Evolutionary conservation across 2,329 filamentous ascomycete genomes (phyloP).

Genomic region (Aspergillus sp.): DNA sequence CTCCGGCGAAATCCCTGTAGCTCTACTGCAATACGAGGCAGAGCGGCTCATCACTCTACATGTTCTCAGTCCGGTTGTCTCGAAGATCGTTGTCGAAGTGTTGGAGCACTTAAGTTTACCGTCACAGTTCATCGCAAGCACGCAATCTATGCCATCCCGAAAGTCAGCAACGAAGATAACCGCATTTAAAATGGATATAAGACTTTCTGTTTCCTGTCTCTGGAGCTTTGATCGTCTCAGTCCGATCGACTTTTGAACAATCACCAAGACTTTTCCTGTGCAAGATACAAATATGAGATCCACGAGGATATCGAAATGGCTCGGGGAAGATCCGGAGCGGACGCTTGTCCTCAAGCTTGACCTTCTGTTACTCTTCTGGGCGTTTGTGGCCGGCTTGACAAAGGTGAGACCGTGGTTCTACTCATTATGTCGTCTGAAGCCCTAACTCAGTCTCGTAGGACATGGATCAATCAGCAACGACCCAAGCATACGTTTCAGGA

Average conservation of each 20-base stretch:
- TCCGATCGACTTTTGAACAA: neutral
- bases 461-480: conserved; percentile 20
- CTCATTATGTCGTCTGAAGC: neutral
- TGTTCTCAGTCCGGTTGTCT: neutral
- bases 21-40: neutral
- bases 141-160: neutral
- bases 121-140: conserved; percentile 3
- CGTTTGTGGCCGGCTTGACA: conserved; percentile 17
- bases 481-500: conserved; percentile 43
- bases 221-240: neutral
- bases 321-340: neutral
- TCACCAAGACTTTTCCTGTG: neutral
- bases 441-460: conserved; percentile 6
- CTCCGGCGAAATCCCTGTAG: neutral
- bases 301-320: neutral
- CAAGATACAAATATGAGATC: neutral
- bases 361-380: conserved; percentile 11
- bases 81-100: neutral
- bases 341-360: conserved; percentile 16
- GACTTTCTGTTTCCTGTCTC: neutral
- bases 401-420: neutral
- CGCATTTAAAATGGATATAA: neutral
- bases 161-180: neutral
- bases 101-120: neutral
- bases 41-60: no score